Evolutionary conservation across 371 early-diverging fungal genomes (phyloP).

Genomic region (Nematocida parisii): DNA sequence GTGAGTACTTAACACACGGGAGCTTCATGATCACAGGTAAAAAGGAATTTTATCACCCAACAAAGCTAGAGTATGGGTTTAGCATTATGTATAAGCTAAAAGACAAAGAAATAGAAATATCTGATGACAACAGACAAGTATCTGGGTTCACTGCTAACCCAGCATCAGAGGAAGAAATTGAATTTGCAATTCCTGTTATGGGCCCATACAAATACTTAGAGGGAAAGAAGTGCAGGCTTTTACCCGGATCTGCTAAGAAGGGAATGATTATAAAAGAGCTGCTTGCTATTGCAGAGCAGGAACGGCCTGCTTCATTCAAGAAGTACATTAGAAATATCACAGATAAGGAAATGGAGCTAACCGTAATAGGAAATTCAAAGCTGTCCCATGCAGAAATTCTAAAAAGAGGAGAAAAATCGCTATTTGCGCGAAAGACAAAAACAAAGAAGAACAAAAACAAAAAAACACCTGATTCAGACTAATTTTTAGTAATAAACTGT

Average conservation of each 20-base stretch:
- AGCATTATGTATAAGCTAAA: slow-evolving; percentile 78
- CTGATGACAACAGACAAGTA: slow-evolving; percentile 41
- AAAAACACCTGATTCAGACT: background rate
- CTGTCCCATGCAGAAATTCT: slow-evolving; percentile 43
- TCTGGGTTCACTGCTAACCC: slow-evolving; percentile 71
- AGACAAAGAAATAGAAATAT: slow-evolving; percentile 60
- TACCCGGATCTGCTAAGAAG: slow-evolving; percentile 88
- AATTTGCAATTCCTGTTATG: slow-evolving; percentile 85
- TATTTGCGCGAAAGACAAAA: slow-evolving; percentile 33
- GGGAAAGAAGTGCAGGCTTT: slow-evolving; percentile 85
- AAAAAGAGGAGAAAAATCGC: slow-evolving; percentile 35
- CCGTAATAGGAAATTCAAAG: slow-evolving; percentile 46
- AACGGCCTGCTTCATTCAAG: background rate
- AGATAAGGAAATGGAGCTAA: slow-evolving; percentile 56
- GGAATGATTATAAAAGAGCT: slow-evolving; percentile 75
- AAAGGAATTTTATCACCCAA: slow-evolving; percentile 82
- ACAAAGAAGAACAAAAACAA: slow-evolving; percentile 30
- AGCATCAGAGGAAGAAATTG: slow-evolving; percentile 75
- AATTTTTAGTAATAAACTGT: background rate
- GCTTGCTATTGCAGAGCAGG: slow-evolving; percentile 47
- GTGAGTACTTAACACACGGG: slow-evolving; percentile 88
- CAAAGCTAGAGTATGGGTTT: slow-evolving; percentile 89
- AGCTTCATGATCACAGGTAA: slow-evolving; percentile 92
- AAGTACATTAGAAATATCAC: slow-evolving; percentile 46
- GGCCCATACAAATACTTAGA: slow-evolving; percentile 84